A percentile compares a stretch with the other conserved stretches of the same genome.
phyloP scores from a whole-genome alignment of 306 rosid species.

The Ziziphus jujuba region DNA sequence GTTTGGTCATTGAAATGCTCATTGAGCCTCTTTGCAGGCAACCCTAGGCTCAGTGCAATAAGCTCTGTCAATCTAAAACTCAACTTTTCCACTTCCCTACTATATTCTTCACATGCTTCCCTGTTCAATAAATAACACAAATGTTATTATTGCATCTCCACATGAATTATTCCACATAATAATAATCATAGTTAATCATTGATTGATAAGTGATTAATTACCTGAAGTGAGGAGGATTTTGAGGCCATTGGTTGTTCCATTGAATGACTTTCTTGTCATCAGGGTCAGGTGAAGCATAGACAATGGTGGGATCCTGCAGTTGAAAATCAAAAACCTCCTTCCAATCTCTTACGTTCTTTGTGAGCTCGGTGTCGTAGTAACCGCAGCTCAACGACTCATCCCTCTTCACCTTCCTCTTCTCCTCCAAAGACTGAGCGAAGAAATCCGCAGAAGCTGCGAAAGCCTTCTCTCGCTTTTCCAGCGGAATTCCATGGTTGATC shows the following conservation, averaged over 20 bases:
- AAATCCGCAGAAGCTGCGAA: conserved; percentile 41
- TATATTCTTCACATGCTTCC: conserved; percentile 5
- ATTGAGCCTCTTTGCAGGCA: conserved; percentile 25
- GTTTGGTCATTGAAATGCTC: conserved; percentile 39
- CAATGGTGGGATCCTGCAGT: conserved; percentile 31
- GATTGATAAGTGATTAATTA: background rate
- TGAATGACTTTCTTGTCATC: background rate
- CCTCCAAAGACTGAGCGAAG: conserved; percentile 55
- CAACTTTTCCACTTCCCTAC: conserved; percentile 18
- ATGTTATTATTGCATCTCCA: too few species aligned
- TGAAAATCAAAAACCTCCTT: conserved; percentile 63
- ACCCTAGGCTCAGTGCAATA: conserved; percentile 33
- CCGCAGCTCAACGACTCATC: conserved; percentile 26
- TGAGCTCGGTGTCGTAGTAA: conserved; percentile 53
- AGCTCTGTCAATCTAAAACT: conserved; percentile 34
- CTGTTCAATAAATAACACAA: conserved; percentile 17
- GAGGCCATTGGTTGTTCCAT: conserved; percentile 8
- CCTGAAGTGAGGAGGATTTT: conserved; percentile 2
- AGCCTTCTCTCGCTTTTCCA: conserved; percentile 27
- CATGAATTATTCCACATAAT: too few species aligned
- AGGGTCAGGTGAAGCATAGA: conserved; percentile 35
- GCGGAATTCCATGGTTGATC: conserved; percentile 59
- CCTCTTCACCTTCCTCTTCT: conserved; percentile 51
- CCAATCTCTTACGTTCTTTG: conserved; percentile 76
- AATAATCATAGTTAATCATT: too few species aligned